Base-by-base conservation (phyloP, 306 rosid genomes). In the Mimosa pudica region DNA sequence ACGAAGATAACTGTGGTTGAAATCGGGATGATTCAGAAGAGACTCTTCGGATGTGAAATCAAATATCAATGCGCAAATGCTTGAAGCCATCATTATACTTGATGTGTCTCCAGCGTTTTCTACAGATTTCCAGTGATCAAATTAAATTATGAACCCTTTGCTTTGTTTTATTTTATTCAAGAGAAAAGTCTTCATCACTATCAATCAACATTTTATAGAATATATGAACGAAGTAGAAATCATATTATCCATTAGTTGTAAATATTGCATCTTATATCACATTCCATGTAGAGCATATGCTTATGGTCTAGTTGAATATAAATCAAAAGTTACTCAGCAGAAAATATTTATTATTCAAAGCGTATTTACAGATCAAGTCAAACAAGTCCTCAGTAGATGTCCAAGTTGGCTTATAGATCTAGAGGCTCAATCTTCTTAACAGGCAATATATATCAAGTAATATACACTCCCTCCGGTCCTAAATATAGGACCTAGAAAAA, bases 11-110 rank as follows among this genome's bases (percentile, higher is more conserved):
- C 74, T 84, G 17, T 58, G 20, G 75, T 85, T 81, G 72, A 92
- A 89, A 89, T 77, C 70, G 0, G 95, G 88, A 85, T 79, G 79
- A 64, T 49, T 77, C 52, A 89, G 71, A 79, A 94, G 97, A 80
- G 92, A 88, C 74, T 84, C 85, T 80, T 94, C 98, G 6, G 98
- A 89, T 73, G 97, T 89, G 55, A 68, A 77, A 78, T 95, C 98
- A 85, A 91, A 88, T 74, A 92, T 73, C 81, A 95, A 83, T 2
- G 97, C 48, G 35, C 98, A 91, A 74, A 92, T 90, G 88, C 92
- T 87, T 44, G 93, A 86, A 41, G 92, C 95, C 98, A 92, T 92
- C 92, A 89, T 88, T 54, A 79, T 73, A 79, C 84, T 86, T 17
- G 96, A 86, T 11, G 78, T 89, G 72, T 92, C 98, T 49, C 76